These are phyloP conservation scores for Leishmania braziliensis DNA, from an alignment of 208 protist species.

Conservation along the genomic window DNA sequence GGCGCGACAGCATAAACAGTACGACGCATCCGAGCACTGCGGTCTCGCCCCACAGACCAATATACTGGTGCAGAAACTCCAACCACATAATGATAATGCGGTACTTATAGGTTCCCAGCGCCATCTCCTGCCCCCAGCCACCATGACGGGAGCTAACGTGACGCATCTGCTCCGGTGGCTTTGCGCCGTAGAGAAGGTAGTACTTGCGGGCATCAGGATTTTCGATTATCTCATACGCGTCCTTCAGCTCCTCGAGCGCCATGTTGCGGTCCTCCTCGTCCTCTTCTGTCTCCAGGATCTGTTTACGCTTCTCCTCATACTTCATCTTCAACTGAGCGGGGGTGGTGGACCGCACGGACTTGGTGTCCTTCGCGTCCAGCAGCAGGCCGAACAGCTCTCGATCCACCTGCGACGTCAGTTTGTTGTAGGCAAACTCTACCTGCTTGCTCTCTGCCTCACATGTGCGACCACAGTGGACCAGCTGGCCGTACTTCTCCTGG, in stretches of 20 bases:
- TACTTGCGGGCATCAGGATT: slow-evolving; percentile 85
- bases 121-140: slow-evolving; percentile 87
- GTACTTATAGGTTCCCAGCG: slow-evolving; percentile 82
- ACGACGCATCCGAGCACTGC: slow-evolving; percentile 58
- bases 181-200: slow-evolving; percentile 89
- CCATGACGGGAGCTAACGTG: slow-evolving; percentile 74
- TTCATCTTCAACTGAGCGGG: slow-evolving; percentile 64
- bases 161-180: slow-evolving; percentile 87
- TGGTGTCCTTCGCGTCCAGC: slow-evolving; percentile 78
- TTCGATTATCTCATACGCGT: slow-evolving; percentile 87
- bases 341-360: slow-evolving; percentile 53
- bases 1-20: slow-evolving; percentile 55
- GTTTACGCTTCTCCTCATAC: slow-evolving; percentile 72
- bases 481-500: slow-evolving; percentile 67
- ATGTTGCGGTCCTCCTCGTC: slow-evolving; percentile 81
- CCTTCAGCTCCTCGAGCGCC: slow-evolving; percentile 82
- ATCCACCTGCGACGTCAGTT: slow-evolving; percentile 81
- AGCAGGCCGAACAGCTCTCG: slow-evolving; percentile 85
- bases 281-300: slow-evolving; percentile 61
- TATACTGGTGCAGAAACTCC: slow-evolving; percentile 69
- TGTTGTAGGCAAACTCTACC: slow-evolving; percentile 81
- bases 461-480: slow-evolving; percentile 76
- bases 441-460: slow-evolving; percentile 82
- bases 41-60: slow-evolving; percentile 81
- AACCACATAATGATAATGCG: slow-evolving; percentile 84